Percentiles rank a stretch among this genome's conserved stretches.
Evolutionary conservation across 345 rosid genomes (phyloP).

Genomic region (Melaleuca quinquenervia): DNA sequence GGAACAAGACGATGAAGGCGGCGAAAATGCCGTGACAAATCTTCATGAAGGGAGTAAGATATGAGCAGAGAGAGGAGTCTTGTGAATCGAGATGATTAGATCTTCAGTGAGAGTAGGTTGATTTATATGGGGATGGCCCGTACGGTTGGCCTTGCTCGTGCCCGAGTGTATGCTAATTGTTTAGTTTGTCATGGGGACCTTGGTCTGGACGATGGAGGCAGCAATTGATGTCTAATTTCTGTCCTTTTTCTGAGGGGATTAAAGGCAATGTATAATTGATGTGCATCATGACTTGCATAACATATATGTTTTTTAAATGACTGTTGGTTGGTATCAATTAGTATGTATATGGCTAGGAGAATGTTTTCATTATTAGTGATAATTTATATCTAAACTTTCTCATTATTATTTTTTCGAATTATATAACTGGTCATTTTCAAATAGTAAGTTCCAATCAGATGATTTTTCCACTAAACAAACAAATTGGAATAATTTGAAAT

Average conservation of each 20-base stretch:
- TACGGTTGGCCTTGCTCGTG: neutral
- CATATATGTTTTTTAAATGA: neutral
- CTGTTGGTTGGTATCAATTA: neutral
- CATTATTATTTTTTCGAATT: neutral
- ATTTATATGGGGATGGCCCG: neutral
- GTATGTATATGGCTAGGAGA: accelerated
- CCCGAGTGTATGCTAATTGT: neutral
- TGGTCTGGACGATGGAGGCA: neutral
- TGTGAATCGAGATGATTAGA: neutral
- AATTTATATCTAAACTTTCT: neutral
- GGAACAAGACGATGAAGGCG: slow-evolving; percentile 7
- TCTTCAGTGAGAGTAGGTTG: neutral
- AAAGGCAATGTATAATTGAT: neutral
- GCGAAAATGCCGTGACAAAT: slow-evolving; percentile 6
- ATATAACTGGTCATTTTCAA: neutral
- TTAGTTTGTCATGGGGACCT: neutral
- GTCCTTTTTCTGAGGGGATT: neutral
- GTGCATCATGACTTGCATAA: neutral
- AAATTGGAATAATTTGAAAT: neutral
- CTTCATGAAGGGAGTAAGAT: slow-evolving; percentile 12
- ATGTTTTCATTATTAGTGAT: neutral
- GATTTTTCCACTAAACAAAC: neutral
- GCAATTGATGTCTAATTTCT: neutral
- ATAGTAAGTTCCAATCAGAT: neutral
- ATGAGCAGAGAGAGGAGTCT: neutral